Percentiles rank a stretch among this genome's conserved stretches.
These are phyloP conservation scores for Diutina catenulata DNA, from an alignment of 1,139 yeast genomes.

Conservation along the genomic window DNA sequence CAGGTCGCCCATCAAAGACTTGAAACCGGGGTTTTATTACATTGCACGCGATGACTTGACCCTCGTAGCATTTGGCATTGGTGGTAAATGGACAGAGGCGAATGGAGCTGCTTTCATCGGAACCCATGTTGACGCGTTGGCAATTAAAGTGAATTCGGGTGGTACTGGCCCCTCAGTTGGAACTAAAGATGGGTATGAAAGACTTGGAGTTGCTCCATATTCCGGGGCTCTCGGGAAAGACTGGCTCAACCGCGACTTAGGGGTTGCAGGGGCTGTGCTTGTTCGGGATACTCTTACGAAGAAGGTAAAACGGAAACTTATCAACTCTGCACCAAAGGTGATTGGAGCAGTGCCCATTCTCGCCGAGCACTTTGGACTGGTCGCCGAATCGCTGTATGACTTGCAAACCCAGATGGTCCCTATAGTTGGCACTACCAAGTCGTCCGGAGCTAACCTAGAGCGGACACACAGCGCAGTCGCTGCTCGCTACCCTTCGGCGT, in stretches of 20 bases:
- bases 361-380: slow-evolving; percentile 12
- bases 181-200: slow-evolving; percentile 42
- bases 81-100: slow-evolving; percentile 42
- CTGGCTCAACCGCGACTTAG: slow-evolving; percentile 62
- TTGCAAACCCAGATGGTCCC: slow-evolving; percentile 33
- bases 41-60: slow-evolving; percentile 26
- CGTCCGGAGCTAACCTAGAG: too few species aligned
- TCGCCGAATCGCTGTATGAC: slow-evolving; percentile 23
- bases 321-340: slow-evolving; percentile 27
- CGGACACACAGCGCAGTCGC: slow-evolving; percentile 10
- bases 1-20: slow-evolving; percentile 13
- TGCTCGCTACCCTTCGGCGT: slow-evolving; percentile 20
- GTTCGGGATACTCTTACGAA: slow-evolving; percentile 9
- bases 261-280: slow-evolving; percentile 19
- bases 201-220: slow-evolving; percentile 57
- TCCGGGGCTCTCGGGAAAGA: slow-evolving; percentile 43
- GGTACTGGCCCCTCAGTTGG: slow-evolving; percentile 21
- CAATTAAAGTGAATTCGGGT: too few species aligned
- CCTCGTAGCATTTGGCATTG: slow-evolving; percentile 42
- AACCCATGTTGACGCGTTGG: slow-evolving; percentile 48
- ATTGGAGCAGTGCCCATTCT: slow-evolving; percentile 29
- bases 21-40: slow-evolving; percentile 18
- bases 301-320: slow-evolving; percentile 14
- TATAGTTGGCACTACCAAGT: slow-evolving; percentile 22
- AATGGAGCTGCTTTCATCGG: slow-evolving; percentile 52